Percentiles rank a stretch among this genome's conserved stretches.
phyloP scores from a whole-genome alignment of 1,284 basidiomycete genomes.

The Papiliotrema flavescens region DNA sequence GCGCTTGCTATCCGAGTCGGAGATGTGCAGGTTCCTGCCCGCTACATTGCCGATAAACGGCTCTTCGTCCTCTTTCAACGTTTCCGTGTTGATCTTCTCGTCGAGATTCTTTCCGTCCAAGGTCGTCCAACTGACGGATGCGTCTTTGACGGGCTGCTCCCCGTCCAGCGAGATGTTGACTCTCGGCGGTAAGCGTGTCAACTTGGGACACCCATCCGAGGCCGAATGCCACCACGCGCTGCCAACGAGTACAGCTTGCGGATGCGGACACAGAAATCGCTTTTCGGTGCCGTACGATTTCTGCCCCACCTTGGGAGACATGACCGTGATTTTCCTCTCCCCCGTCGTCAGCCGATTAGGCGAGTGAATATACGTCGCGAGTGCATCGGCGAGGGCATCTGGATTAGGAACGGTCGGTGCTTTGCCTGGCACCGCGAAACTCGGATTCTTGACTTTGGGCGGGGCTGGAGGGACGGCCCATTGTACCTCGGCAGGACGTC shows the following conservation, averaged over 20 bases:
- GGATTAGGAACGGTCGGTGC: background rate
- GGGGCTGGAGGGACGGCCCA: background rate
- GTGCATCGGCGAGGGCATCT: conserved; percentile 13
- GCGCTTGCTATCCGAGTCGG: conserved; percentile 42
- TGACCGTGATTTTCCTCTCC: conserved; percentile 88
- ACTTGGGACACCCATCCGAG: conserved; percentile 36
- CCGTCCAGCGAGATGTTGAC: conserved; percentile 89
- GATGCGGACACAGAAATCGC: conserved; percentile 92
- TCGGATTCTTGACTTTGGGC: background rate
- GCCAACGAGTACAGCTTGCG: conserved; percentile 89
- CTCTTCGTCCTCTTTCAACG: conserved; percentile 27
- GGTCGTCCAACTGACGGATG: conserved; percentile 39
- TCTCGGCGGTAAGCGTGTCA: conserved; percentile 60
- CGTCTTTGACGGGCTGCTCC: conserved; percentile 68
- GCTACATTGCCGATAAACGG: conserved; percentile 45
- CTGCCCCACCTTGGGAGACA: conserved; percentile 94
- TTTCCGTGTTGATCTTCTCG: conserved; percentile 35
- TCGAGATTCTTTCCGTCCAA: conserved; percentile 37
- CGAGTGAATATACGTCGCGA: conserved; percentile 64
- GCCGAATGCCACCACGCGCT: conserved; percentile 77
- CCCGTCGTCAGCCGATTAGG: conserved; percentile 84
- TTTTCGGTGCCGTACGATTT: conserved; percentile 97
- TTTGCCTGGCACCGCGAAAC: background rate
- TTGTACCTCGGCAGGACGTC: background rate
- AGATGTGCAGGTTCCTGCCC: conserved; percentile 45